Base-by-base conservation (phyloP, 1,284 basidiomycete species). In the Papiliotrema flavescens region DNA sequence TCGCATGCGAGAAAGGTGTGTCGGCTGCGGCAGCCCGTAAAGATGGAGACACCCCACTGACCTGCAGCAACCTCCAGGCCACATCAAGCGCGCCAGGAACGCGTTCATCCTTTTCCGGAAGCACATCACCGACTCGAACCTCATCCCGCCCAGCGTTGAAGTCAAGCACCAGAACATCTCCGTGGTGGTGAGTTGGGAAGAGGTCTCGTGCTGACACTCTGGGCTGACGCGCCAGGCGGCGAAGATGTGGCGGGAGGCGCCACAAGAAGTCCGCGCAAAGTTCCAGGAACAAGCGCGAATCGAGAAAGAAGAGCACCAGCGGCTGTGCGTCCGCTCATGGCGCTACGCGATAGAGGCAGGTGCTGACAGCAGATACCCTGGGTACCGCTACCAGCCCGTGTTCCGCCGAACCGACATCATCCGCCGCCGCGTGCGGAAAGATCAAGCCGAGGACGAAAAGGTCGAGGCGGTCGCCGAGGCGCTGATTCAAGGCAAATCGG, bases 91-190 rank as follows among this genome's bases (percentile, higher is more conserved):
- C 17, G 69, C 69, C 3, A 54, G 69, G 49, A 71, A 71, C 51
- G 63, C 66, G 11, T 75, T 75, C 57, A 75, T 75, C 51, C 64
- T 75, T 5, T 75, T 75, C 58, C 57, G 73, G 11, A 75, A 75
- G 49, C 71, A 75, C 47, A 66, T 75, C 48, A 75, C 73, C n/a
- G 73, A 75, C 55, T 71, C 70, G 3, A 65, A 67, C 48, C 54
- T 75, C 43, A 75, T 75, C 43, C 73, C 73, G 11, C 61, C 71
- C 2, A 63, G 60, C 36, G 73, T 75, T 17, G 73, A 75, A 53
- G 66, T 70, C 22, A 75, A 75, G 51, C 73, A 75, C 54, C 73
- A 75, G 56, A 75, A 73, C 50, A 73, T 75, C 55, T 73, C 71
- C 17, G 70, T 75, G 1, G 70, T 75, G 26, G 70, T 72, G 43